These are phyloP conservation scores for Solanum etuberosum DNA, from an alignment of 257 asterid species.

Conservation along the genomic window DNA sequence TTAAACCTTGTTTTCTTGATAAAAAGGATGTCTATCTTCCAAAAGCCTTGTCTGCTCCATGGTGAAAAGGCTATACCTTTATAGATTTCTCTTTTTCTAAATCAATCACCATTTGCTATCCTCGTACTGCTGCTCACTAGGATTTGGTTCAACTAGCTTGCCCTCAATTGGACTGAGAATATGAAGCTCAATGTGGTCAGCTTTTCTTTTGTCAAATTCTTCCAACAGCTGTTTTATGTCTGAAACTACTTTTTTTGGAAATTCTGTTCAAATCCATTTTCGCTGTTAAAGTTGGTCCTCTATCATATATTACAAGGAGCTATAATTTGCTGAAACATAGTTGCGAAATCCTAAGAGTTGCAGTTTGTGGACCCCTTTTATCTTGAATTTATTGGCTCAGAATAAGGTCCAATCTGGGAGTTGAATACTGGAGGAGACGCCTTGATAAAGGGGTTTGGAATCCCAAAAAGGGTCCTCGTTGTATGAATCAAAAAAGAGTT, in stretches of 20 bases:
- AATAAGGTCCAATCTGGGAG: not conserved
- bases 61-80: not conserved
- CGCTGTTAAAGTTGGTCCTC: not conserved
- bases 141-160: not conserved
- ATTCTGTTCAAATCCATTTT: not conserved
- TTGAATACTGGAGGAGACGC: not conserved
- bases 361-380: not conserved
- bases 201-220: not conserved
- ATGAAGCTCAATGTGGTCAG: not conserved
- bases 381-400: not conserved
- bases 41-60: not conserved
- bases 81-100: not conserved
- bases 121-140: not conserved
- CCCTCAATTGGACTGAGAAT: not conserved
- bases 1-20: not conserved
- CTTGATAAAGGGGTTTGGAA: not conserved
- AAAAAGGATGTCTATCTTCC: not conserved
- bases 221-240: not conserved
- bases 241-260: not conserved
- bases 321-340: not conserved
- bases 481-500: not conserved
- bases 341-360: not conserved
- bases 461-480: not conserved
- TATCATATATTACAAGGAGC: not conserved
- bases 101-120: not conserved